Base-by-base conservation (phyloP, 2,329 filamentous ascomycete species). In the Alternaria brassicicola region DNA sequence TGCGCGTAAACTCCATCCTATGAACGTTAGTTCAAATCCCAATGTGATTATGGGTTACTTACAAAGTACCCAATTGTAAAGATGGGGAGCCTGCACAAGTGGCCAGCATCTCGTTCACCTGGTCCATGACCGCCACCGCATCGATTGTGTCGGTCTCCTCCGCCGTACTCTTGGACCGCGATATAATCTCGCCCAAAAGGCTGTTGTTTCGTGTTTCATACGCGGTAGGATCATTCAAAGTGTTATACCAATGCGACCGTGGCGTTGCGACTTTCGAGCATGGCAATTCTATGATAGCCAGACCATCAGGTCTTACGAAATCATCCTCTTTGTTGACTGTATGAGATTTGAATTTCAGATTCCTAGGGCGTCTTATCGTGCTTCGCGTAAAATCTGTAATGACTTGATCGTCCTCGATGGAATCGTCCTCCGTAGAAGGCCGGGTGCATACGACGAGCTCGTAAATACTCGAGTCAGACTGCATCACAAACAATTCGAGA, bases 251-350 rank as follows among this genome's bases (percentile, higher is more conserved):
- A 8, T 52, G 53, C 7, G 53, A 66, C 12, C 17, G 35, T 35
- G 65, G 63, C 13, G 33, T 59, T 10, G 33, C 25, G 6, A 28
- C 51, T 35, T 58, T 69, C n/a, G 61, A 23, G 6, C 25, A 59
- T 3, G 66, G 72, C 6, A 17, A 23, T 19, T 45, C 31, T 31
- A 30, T 48, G 26, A 43, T 55, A 21, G 57, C 61, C 21, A 69
- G 35, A 0, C 68, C 71, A 59, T 77, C 69, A 0, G 67, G 64
- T 6, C 68, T 64, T 21, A 77, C 52, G 21, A 76, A 74, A 6
- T 71, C 69, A 10, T 69, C 67, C n/a, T 70, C 59, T 8, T 66
- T 57, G 6, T 64, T 41, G 6, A 67, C 36, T 3, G 42, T 43
- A 21, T 49, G 52, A 8, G 9, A 36, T 2, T 53, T 55, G 25